Conservation (phyloP, 2,329 filamentous ascomycete species). For the Rutstroemia sp. region DNA sequence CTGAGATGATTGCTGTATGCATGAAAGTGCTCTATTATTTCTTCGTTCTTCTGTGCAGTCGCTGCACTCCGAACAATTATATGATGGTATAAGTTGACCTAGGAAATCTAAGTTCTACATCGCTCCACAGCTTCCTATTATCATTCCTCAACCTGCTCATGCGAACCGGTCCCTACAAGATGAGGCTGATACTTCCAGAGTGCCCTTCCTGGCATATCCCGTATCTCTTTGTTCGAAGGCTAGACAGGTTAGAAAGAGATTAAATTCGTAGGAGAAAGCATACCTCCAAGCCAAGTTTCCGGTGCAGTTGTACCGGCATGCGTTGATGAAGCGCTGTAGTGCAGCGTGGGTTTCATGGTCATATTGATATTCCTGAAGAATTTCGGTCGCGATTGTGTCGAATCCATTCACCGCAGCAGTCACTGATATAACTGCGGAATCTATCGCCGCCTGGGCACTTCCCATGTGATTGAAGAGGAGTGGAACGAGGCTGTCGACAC, state of each 20-base stretch:
- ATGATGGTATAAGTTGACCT: too few species aligned
- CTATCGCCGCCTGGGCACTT: conserved; percentile 8
- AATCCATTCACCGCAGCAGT: conserved; percentile 6
- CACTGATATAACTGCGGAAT: conserved; percentile 7
- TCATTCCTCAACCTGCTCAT: not conserved
- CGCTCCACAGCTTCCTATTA: not conserved
- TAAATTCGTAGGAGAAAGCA: not conserved
- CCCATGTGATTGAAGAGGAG: conserved; percentile 1
- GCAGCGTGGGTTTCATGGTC: not conserved
- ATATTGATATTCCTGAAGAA: conserved; percentile 4
- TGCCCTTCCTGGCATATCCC: not conserved
- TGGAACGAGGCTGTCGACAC: conserved; percentile 12
- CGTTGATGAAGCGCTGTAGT: conserved; percentile 9
- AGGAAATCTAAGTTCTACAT: not conserved
- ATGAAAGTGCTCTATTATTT: too few species aligned
- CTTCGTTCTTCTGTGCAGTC: too few species aligned
- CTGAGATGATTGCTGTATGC: too few species aligned
- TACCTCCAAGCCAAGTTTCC: conserved; percentile 15
- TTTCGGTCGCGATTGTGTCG: not conserved
- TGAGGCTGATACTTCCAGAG: not conserved
- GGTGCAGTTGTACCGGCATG: conserved; percentile 8
- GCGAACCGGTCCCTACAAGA: not conserved
- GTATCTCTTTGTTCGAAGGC: not conserved
- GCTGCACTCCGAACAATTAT: too few species aligned
- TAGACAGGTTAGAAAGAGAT: not conserved